Evolutionary conservation across 208 protist genomes (phyloP), one percentile per base, ranked within the genome.

Genomic region (Balamuthia mandrillaris): DNA sequence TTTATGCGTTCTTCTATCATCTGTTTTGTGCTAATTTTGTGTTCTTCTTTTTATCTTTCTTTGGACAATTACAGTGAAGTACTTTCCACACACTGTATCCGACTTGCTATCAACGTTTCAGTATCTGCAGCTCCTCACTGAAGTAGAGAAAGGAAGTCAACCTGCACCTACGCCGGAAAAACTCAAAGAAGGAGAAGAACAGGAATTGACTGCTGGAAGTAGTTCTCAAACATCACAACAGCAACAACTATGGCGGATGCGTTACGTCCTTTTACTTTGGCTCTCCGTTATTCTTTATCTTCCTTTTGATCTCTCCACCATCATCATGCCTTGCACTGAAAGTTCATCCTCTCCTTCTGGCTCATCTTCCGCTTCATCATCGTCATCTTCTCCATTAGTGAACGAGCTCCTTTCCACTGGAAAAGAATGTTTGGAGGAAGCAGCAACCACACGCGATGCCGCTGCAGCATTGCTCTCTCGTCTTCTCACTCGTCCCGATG

Each of bases 251-350:
- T 98, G 97, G 97, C 94, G 99, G 88, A 92, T 95, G 63, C 93
- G 96, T 58, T 99, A 98, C 92, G 93, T 97, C 66, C 86, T 99
- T 31, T 87, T 98, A 35, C 87, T 99, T 3, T 99, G 98, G 97
- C 91, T 99, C 0, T 97, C 94, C 29, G 95, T 98, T 68, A 90
- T 99, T 33, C 92, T 97, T 12, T 92, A 98, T 27, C 94, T 98
- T 10, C 98, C 98, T 9, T 99, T 99, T 87, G 90, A 95, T 33
- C 90, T 99, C 16, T 81, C 84, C 39, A 87, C 96, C 75, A 94
- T 99, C 31, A 97, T 37, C 60, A 41, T 9, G 1, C 12, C n/a
- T n/a, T n/a, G n/a, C n/a, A n/a, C n/a, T n/a, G n/a, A n/a, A n/a
- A n/a, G n/a, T n/a, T n/a, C n/a, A n/a, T n/a, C n/a, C n/a, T n/a